Evolutionary conservation across 352 stramenopile species (phyloP), one percentile per base, ranked within the genome.

Genomic region (Globisporangium lucens): DNA sequence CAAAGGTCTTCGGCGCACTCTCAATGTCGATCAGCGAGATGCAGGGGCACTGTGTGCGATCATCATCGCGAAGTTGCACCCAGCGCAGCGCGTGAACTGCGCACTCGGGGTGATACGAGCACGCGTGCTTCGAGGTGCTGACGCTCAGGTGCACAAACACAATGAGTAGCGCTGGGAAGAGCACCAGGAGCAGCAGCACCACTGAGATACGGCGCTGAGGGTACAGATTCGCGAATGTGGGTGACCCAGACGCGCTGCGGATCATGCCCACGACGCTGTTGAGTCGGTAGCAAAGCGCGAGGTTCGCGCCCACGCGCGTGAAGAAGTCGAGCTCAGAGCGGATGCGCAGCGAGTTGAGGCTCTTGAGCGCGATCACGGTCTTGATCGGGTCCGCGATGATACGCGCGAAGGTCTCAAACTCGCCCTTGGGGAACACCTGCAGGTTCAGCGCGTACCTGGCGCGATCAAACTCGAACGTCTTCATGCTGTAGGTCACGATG

Each of bases 301-400:
- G 12, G 13, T 46, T 8, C 10, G 38, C 20, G 12, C 4, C 38
- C 38, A 20, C 12, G 4, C 38, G 12, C 20, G 46, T 68, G 49
- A 82, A 77, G 17, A 81, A 68, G 15, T 73, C 56, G 5, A 77
- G 35, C 0, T 52, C 30, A 1, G 76, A 73, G 41, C 67, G 62
- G 35, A 82, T 76, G 0, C 76, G 68, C 5, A 84, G 66, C 1
- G 70, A 80, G 30, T 78, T 73, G 3, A 84, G 56, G 6, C 35
- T 71, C 56, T 77, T 29, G 38, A 46, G 38, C 38, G 20, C 38
- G 38, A 46, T 46, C 38, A 12, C 38, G 38, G 38, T 46, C 13
- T 46, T 46, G 38, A 46, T 4, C 4, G 13, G 38, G 4, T 46
- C 38, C 12, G 38, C 38, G 38, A 20, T 15, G 38, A 46, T 17